phyloP scores from a whole-genome alignment of 1,139 yeast genomes.

The Hemisphaericaspora xylofermentans region DNA sequence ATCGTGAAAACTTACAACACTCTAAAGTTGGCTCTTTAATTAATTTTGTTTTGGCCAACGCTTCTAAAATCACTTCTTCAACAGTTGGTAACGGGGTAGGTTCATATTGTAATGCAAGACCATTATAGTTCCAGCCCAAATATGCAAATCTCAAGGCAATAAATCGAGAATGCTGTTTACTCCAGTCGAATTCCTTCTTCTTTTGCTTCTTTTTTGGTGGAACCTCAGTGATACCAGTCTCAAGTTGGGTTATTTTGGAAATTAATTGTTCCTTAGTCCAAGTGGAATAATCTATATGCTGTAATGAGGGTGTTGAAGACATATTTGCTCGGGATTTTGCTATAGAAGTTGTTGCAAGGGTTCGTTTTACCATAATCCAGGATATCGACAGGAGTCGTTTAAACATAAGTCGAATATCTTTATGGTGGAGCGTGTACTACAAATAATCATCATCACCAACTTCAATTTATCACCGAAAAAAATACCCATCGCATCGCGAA shows the following conservation, averaged over 20 bases:
- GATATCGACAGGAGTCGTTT: conserved; percentile 2
- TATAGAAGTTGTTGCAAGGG: conserved; percentile 12
- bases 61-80: conserved; percentile 72
- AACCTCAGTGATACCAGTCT: conserved; percentile 17
- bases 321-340: not conserved
- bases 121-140: conserved; percentile 91
- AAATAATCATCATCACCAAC: no score
- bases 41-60: conserved; percentile 65
- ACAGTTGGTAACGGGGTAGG: conserved; percentile 84
- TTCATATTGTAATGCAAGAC: conserved; percentile 77
- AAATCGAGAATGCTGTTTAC: conserved; percentile 62
- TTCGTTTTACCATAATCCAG: conserved; percentile 28
- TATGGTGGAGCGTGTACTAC: no score
- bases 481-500: conserved; percentile 1
- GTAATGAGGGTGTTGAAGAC: conserved; percentile 1
- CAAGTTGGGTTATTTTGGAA: conserved; percentile 48
- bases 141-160: conserved; percentile 84
- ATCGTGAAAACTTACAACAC: conserved; percentile 73
- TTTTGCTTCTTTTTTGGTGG: conserved; percentile 12
- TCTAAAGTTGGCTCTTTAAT: conserved; percentile 62
- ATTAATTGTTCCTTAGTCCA: conserved; percentile 59
- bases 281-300: conserved; percentile 32
- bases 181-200: conserved; percentile 63
- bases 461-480: no score
- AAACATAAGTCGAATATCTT: conserved; percentile 5